phyloP scores from a whole-genome alignment of 164 flowering plant species.

The Buxus sempervirens region DNA sequence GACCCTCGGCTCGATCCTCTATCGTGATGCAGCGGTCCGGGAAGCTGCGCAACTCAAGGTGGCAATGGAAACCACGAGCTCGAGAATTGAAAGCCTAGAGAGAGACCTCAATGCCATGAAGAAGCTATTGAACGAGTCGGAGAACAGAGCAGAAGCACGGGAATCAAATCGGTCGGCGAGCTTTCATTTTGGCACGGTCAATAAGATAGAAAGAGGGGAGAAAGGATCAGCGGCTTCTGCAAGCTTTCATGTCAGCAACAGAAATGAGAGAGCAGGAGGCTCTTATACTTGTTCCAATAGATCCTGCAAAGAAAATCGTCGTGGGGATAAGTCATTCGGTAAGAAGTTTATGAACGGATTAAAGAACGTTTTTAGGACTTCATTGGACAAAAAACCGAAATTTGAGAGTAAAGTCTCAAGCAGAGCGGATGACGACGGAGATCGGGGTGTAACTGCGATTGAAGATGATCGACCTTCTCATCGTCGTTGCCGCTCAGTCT shows the following conservation, averaged over 20 bases:
- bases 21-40: conserved; percentile 62
- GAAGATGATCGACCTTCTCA: neutral
- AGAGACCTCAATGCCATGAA: conserved; percentile 58
- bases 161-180: conserved; percentile 47
- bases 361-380: conserved; percentile 42
- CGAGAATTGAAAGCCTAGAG: conserved; percentile 59
- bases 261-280: neutral
- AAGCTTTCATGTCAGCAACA: conserved; percentile 8
- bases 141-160: conserved; percentile 11
- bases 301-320: neutral
- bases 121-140: conserved; percentile 31
- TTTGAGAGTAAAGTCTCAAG: conserved; percentile 3
- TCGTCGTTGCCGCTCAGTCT: neutral
- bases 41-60: conserved; percentile 52
- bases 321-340: conserved; percentile 27
- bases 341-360: conserved; percentile 47
- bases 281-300: conserved; percentile 15
- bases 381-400: conserved; percentile 7
- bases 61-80: conserved; percentile 52
- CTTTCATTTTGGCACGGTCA: conserved; percentile 38
- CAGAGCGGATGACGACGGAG: conserved; percentile 1
- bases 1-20: conserved; percentile 66
- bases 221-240: conserved; percentile 39
- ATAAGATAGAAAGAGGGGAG: conserved; percentile 35
- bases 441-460: conserved; percentile 4